phyloP scores from a whole-genome alignment of 228 moss, liverwort and hornwort genomes.

The Sphagnum magellanicum region DNA sequence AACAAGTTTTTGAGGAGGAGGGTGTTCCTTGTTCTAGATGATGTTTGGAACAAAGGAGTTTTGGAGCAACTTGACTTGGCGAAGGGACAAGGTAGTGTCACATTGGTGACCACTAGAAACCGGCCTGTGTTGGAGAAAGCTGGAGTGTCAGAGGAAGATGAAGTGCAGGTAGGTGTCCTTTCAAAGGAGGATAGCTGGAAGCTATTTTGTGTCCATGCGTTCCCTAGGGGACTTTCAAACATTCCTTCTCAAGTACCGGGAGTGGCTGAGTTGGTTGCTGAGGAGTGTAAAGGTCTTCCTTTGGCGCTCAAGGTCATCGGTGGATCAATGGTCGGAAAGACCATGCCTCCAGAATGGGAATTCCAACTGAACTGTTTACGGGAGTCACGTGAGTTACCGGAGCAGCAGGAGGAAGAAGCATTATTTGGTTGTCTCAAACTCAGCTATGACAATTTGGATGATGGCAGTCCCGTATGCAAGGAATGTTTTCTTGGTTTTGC shows the following conservation, averaged over 20 bases:
- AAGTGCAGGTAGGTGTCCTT: constrained; percentile 8
- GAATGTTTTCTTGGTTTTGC: constrained; percentile 13
- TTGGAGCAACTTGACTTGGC: constrained; percentile 15
- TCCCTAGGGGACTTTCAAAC: constrained; percentile 10
- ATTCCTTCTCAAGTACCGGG: constrained; percentile 1
- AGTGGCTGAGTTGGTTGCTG: constrained; percentile 5
- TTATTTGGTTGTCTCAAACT: constrained; percentile 17
- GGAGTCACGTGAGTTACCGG: constrained; percentile 3
- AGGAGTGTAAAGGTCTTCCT: constrained; percentile 22
- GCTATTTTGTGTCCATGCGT: constrained; percentile 33
- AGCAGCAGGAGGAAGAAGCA: constrained; percentile 13
- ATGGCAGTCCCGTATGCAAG: constrained; percentile 6
- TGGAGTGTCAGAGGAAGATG: not conserved
- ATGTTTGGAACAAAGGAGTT: constrained; percentile 7
- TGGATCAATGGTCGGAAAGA: constrained; percentile 18
- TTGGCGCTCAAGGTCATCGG: constrained; percentile 26
- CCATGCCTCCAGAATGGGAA: constrained; percentile 10
- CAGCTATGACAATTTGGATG: constrained; percentile 20
- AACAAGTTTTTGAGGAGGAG: constrained; percentile 1
- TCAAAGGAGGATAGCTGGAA: constrained; percentile 22
- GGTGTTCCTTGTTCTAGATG: constrained; percentile 8
- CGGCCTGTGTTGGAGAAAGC: constrained; percentile 7
- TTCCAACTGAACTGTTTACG: constrained; percentile 3
- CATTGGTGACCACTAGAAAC: constrained; percentile 15
- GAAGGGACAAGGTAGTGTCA: constrained; percentile 5